Conservation (phyloP, 768 basidiomycete genomes). For the Podaxis sp. region DNA sequence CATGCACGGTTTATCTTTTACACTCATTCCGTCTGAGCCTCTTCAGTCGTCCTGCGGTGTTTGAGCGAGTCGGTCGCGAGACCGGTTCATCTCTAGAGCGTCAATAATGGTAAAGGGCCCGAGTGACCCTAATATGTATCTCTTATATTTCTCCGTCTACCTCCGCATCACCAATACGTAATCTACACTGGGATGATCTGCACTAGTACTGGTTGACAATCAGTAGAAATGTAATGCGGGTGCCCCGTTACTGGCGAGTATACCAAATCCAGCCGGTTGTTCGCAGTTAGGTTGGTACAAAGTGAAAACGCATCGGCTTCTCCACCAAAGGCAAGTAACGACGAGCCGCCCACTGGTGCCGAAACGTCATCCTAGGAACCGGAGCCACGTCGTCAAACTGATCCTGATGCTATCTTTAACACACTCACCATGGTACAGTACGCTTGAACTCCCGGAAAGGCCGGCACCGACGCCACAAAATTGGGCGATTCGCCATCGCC, state of each 20-base stretch:
- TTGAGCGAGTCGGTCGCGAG: constrained; percentile 2
- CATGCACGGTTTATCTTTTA: not conserved
- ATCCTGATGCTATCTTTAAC: not conserved
- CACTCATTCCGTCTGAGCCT: not conserved
- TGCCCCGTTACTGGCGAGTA: constrained; percentile 43
- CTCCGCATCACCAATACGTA: constrained; percentile 3
- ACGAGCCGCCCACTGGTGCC: constrained; percentile 27
- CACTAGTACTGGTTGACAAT: constrained; percentile 38
- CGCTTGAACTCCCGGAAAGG: constrained; percentile 41
- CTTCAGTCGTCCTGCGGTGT: constrained; percentile 4
- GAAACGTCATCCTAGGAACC: constrained; percentile 25
- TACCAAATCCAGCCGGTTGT: constrained; percentile 41
- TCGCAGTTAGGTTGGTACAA: constrained; percentile 41
- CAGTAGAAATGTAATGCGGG: constrained; percentile 37
- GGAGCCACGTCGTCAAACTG: not conserved
- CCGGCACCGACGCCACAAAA: constrained; percentile 44
- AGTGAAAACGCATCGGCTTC: constrained; percentile 41
- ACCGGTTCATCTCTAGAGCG: not conserved
- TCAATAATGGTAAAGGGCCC: not conserved
- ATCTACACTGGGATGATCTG: constrained; percentile 28
- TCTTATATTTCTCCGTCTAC: constrained; percentile 11
- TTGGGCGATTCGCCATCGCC: constrained; percentile 41
- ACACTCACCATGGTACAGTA: constrained; percentile 39
- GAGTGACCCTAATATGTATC: not conserved
- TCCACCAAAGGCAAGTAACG: constrained; percentile 38